Base-by-base conservation (phyloP, 1,139 yeast genomes). In the Magnusiomyces tetraspermus region DNA sequence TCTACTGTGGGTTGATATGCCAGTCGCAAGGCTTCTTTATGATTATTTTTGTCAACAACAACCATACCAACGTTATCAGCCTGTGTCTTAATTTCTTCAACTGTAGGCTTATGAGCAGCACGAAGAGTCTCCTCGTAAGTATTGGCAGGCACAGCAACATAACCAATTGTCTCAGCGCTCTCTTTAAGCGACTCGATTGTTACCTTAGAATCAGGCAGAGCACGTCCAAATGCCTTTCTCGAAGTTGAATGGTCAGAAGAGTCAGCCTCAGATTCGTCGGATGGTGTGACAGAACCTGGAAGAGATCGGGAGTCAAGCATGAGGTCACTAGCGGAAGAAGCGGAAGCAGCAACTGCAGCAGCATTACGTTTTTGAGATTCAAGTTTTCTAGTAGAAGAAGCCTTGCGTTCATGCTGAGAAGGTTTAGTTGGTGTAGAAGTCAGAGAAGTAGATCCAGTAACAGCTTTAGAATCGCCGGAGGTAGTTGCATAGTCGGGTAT, bases 101-200 rank as follows among this genome's bases (percentile, higher is more conserved):
- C 55, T 10, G 60, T 51, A 4, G 58, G 59, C 40, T 56, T 51
- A 22, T 60, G 45, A 53, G 52, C 51, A 23, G 51, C 47, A 15
- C 48, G 46, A 4, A 46, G 46, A 10, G 53, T 48, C 6, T 46
- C 48, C 10, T 46, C 37, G 30, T 54, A 48, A 3, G 50, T 50
- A 15, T 31, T 48, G 17, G 23, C 42, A 22, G 50, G 26, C 2
- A 49, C 58, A 19, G 47, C 50, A 21, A 40, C 42, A 46, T 61
- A 62, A 3, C 73, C 73, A 24, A 67, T 58, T 3, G 63, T 56
- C 43, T 72, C 66, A 1, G 81, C 82, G 61, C 74, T 77, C 6
- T 69, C 64, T 56, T 76, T 76, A 23, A 79, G n/a, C n/a, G n/a
- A n/a, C n/a, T n/a, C n/a, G 37, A 3, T 23, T 8, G 33, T 30